Conservation (phyloP, 805 yeast species). For the Candida fluviatilis region DNA sequence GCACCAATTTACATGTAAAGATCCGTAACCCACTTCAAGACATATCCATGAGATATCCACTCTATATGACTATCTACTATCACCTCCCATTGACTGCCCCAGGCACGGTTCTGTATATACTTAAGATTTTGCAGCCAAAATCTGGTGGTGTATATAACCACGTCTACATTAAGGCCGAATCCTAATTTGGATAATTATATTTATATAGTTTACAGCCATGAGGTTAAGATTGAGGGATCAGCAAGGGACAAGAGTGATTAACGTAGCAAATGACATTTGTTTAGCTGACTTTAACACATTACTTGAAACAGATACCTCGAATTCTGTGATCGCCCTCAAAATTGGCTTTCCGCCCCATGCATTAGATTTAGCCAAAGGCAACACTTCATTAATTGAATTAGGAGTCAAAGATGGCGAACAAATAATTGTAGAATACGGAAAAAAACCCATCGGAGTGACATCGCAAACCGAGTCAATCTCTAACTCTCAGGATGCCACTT, state of each 20-base stretch:
- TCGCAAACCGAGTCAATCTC: no score
- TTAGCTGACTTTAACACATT: constrained; percentile 24
- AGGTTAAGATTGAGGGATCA: constrained; percentile 9
- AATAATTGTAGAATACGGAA: constrained; percentile 33
- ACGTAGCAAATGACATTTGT: constrained; percentile 32
- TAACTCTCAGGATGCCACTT: neutral
- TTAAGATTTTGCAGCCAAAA: neutral
- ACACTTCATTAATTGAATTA: constrained; percentile 26
- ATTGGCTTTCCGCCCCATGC: constrained; percentile 61
- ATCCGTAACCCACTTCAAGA: no score
- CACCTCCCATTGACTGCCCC: no score
- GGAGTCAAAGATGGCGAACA: constrained; percentile 61
- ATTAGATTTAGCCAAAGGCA: constrained; percentile 22
- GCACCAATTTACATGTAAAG: no score
- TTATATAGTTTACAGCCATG: no score
- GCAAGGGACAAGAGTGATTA: constrained; percentile 8
- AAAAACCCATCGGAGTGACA: neutral
- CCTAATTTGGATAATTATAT: no score
- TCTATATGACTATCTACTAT: no score
- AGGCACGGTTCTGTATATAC: no score
- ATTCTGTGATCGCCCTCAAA: constrained; percentile 25
- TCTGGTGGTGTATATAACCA: neutral
- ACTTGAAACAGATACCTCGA: neutral
- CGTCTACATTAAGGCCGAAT: no score
- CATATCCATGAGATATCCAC: no score